Percentiles rank a stretch among this genome's conserved stretches.
Conservation (phyloP, 2,329 filamentous ascomycete species). For the Aaosphaeria pasadenensis region DNA sequence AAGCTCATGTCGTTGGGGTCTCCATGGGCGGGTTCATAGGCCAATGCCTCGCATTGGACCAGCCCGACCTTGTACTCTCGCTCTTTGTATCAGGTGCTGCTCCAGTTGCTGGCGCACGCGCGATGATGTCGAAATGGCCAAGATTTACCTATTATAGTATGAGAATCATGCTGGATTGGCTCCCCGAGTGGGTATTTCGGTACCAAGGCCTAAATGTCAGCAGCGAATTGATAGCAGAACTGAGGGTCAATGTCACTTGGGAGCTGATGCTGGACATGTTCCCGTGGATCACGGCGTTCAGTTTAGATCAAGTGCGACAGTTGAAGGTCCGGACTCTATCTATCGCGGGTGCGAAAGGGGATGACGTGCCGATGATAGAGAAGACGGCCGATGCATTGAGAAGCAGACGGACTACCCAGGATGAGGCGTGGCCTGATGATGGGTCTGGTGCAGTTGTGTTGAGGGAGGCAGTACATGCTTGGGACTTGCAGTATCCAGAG, state of each 20-base stretch:
- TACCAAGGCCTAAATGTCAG: slow-evolving; percentile 3
- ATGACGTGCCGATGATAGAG: slow-evolving; percentile 6
- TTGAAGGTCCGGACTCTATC: slow-evolving; percentile 4
- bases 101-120: slow-evolving; percentile 1
- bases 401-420: slow-evolving; percentile 1
- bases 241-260: slow-evolving; percentile 1
- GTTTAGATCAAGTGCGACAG: slow-evolving; percentile 3
- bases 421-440: slow-evolving; percentile 2
- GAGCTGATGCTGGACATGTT: slow-evolving; percentile 2
- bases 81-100: slow-evolving; percentile 7
- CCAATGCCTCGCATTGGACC: slow-evolving; percentile 5
- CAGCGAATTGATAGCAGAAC: slow-evolving; percentile 2
- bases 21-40: slow-evolving; percentile 12
- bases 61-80: slow-evolving; percentile 9
- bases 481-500: slow-evolving; percentile 10
- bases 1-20: slow-evolving; percentile 13
- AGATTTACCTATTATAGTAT: slow-evolving; percentile 2
- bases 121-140: slow-evolving; percentile 3
- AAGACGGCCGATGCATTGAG: slow-evolving; percentile 3
- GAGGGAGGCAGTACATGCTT: slow-evolving; percentile 6
- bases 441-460: slow-evolving; percentile 5
- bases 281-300: slow-evolving; percentile 2
- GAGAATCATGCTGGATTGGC: slow-evolving; percentile 2
- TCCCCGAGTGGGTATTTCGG: slow-evolving; percentile 2
- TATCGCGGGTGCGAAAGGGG: slow-evolving; percentile 9